Conservation (phyloP, 345 rosid species). For the Camelina neglecta region DNA sequence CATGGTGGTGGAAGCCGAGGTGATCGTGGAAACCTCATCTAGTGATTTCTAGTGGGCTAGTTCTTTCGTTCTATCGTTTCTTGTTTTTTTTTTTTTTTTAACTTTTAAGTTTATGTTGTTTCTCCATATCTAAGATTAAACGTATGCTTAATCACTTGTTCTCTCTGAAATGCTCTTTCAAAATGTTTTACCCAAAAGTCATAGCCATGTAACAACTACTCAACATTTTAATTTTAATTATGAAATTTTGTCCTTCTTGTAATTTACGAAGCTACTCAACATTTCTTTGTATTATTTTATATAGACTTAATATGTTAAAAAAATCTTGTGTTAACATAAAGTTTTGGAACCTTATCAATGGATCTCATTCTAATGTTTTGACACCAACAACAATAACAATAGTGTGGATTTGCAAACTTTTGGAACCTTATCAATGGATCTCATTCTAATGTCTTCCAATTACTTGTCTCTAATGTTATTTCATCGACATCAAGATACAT, state of each 20-base stretch:
- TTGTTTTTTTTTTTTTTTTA: no score
- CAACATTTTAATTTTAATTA: not conserved
- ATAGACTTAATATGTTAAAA: no score
- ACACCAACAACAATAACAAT: no score
- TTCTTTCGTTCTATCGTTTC: not conserved
- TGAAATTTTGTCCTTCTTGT: not conserved
- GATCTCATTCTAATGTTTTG: no score
- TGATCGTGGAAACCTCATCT: not conserved
- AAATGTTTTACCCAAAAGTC: not conserved
- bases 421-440: no score
- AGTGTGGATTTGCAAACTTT: not conserved
- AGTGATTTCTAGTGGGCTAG: not conserved
- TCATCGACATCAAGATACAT: no score
- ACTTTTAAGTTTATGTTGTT: not conserved
- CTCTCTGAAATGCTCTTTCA: not conserved
- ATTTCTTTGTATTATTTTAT: no score
- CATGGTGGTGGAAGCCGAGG: not conserved
- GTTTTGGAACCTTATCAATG: no score
- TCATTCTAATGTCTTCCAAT: no score
- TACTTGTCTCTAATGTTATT: no score
- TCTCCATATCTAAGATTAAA: not conserved
- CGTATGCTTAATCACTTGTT: conserved; percentile 1
- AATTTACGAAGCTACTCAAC: not conserved
- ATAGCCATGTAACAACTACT: not conserved
- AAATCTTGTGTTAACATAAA: no score